Percentiles rank a stretch among this genome's conserved stretches.
Evolutionary conservation across 83 land plant genomes (phyloP).

Genomic region (Picea abies): DNA sequence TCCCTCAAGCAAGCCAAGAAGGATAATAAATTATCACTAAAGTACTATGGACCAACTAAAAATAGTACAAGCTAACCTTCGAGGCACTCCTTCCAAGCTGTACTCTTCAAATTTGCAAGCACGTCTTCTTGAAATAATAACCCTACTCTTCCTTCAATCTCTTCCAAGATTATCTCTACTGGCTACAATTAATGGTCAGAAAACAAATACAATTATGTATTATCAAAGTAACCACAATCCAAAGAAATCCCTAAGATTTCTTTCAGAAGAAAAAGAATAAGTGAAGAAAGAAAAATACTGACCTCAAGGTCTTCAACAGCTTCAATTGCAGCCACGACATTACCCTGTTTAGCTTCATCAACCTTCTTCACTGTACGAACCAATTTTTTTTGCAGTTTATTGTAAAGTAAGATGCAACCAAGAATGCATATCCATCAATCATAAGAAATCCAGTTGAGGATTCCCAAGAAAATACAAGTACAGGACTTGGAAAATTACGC

Average conservation of each 20-base stretch:
- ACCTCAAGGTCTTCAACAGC: conserved; percentile 66
- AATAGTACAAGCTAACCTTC: neutral
- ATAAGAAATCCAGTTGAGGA: too few relatives aligned
- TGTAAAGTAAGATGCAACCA: conserved; percentile 21
- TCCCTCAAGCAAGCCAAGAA: too few relatives aligned
- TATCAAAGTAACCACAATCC: conserved; percentile 1
- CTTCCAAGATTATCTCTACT: conserved; percentile 46
- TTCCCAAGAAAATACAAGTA: too few relatives aligned
- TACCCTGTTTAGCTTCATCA: conserved; percentile 41
- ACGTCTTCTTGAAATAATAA: conserved; percentile 42
- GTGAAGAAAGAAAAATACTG: neutral
- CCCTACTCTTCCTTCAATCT: conserved; percentile 38
- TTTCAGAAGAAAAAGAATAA: neutral
- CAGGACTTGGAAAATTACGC: too few relatives aligned
- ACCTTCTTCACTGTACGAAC: conserved; percentile 41
- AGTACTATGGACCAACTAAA: too few relatives aligned
- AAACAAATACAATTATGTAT: neutral
- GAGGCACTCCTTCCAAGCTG: too few relatives aligned
- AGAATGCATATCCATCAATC: neutral
- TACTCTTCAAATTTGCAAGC: conserved; percentile 43
- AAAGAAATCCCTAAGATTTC: neutral
- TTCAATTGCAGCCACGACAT: conserved; percentile 24
- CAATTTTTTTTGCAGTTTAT: conserved; percentile 42
- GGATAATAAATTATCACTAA: too few relatives aligned
- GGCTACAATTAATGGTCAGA: conserved; percentile 23